Evolutionary conservation across 495 filamentous ascomycete species (phyloP), one percentile per base, ranked within the genome.

Genomic region (Entonaema liquescens): DNA sequence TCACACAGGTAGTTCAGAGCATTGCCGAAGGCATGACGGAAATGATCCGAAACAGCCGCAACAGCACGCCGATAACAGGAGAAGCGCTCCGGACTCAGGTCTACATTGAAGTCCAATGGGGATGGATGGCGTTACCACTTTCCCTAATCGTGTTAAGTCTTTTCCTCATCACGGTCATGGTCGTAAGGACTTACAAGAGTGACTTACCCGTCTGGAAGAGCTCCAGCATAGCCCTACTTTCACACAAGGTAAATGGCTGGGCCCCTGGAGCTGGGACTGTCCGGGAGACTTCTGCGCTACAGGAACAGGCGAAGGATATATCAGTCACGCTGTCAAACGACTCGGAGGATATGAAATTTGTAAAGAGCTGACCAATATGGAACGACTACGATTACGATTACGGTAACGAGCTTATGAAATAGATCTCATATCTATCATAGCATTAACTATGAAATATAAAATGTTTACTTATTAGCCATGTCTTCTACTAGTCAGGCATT

Each of bases 161-260:
- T 15, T 35, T 57, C n/a, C 33, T 57, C 28, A n/a, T 57, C 54
- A 29, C 23, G 3, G 17, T 21, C 29, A 57, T 57, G 28, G 17
- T 36, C 13, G 5, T 57, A 11, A 33, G 31, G 5, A 36, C 54
- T 21, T 6, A 38, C 17, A 57, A 17, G n/a, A 57, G 29, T 15
- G 54, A 57, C 31, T 36, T 57, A 9, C 54, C 54, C 2, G 29
- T 57, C 28, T 57, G 54, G 54, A 57, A 57, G 31, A 35, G 54
- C 31, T 57, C 54, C 19, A 57, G 28, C 17, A 33, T 57, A 57
- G 29, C 54, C 9, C 19, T 57, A 0, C 54, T 57, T 21, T 57
- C 23, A 12, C 54, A 57, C 54, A 17, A 57, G 17, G 29, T 57
- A 15, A n/a, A 38, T 23, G 54, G 54, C 19, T 57, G 54, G 54